Evolutionary conservation across 2,329 filamentous ascomycete species (phyloP).

Genomic region (Periglandula ipomoeae): DNA sequence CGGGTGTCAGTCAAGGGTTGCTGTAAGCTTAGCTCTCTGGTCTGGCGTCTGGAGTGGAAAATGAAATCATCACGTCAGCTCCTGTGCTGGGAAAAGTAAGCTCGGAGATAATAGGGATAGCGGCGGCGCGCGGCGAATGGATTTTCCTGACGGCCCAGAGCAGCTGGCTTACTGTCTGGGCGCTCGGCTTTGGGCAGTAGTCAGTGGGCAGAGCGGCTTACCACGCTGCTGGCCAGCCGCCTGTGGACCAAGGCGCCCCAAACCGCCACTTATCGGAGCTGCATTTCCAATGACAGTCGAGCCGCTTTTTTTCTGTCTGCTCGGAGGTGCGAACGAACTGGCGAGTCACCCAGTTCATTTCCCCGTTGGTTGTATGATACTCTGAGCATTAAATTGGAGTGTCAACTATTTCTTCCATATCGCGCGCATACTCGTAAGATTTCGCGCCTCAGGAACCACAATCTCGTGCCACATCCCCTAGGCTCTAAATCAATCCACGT

Average conservation of each 20-base stretch:
- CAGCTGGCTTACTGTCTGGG: conserved; percentile 8
- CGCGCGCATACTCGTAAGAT: too few relatives aligned
- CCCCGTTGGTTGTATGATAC: neutral
- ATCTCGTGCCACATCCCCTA: neutral
- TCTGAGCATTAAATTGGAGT: neutral
- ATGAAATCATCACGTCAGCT: conserved; percentile 12
- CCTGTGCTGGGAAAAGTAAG: conserved; percentile 6
- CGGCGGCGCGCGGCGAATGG: conserved; percentile 20
- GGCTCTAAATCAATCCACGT: neutral
- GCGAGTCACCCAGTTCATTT: neutral
- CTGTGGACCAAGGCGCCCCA: neutral
- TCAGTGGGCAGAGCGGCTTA: neutral
- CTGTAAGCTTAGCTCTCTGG: neutral
- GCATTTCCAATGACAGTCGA: conserved; percentile 14
- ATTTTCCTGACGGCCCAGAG: conserved; percentile 24
- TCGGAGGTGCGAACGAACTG: neutral
- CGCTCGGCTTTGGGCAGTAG: neutral
- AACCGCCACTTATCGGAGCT: conserved; percentile 10
- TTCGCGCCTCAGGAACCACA: too few relatives aligned
- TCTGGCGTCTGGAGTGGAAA: too few relatives aligned
- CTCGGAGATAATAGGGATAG: conserved; percentile 15
- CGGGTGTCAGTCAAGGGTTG: neutral
- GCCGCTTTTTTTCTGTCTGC: conserved; percentile 4
- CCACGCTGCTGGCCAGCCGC: too few relatives aligned
- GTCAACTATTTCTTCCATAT: neutral